Evolutionary conservation across 805 yeast species (phyloP).

Genomic region (Ogataea siamensis): DNA sequence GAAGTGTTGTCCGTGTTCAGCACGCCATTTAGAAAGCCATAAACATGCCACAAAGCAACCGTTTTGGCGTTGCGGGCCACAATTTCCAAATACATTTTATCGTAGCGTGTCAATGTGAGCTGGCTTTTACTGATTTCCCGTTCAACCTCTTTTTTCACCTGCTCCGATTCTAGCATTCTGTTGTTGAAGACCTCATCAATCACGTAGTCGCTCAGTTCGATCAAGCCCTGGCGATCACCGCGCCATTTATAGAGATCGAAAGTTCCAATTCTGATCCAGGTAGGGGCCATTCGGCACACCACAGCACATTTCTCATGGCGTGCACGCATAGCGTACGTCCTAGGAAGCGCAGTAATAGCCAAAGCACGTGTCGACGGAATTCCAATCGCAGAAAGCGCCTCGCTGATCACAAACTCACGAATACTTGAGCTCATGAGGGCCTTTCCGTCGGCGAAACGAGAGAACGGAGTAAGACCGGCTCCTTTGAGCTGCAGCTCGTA

Average conservation of each 20-base stretch:
- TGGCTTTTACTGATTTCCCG: constrained; percentile 10
- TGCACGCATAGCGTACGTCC: constrained; percentile 70
- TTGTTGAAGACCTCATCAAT: constrained; percentile 57
- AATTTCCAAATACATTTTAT: constrained; percentile 67
- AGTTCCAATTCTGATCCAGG: constrained; percentile 86
- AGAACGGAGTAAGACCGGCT: constrained; percentile 86
- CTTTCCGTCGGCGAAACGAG: constrained; percentile 95
- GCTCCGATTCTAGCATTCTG: constrained; percentile 28
- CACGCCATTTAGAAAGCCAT: constrained; percentile 93
- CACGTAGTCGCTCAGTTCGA: constrained; percentile 67
- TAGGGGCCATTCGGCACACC: constrained; percentile 76
- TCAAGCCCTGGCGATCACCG: constrained; percentile 62
- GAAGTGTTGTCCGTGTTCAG: constrained; percentile 93
- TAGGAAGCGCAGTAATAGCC: constrained; percentile 68
- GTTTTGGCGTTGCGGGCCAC: constrained; percentile 71
- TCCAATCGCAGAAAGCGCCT: constrained; percentile 73
- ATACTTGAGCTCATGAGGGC: constrained; percentile 87
- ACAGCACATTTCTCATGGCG: constrained; percentile 79
- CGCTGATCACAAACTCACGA: constrained; percentile 84
- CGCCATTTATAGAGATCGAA: constrained; percentile 81
- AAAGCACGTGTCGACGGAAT: constrained; percentile 87
- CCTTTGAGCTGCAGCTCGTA: constrained; percentile 87
- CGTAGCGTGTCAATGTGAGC: constrained; percentile 55
- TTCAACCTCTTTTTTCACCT: constrained; percentile 33
- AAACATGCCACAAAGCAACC: constrained; percentile 84